phyloP scores from a whole-genome alignment of 2,329 filamentous ascomycete genomes.

The Ambrosiella cleistominuta region DNA sequence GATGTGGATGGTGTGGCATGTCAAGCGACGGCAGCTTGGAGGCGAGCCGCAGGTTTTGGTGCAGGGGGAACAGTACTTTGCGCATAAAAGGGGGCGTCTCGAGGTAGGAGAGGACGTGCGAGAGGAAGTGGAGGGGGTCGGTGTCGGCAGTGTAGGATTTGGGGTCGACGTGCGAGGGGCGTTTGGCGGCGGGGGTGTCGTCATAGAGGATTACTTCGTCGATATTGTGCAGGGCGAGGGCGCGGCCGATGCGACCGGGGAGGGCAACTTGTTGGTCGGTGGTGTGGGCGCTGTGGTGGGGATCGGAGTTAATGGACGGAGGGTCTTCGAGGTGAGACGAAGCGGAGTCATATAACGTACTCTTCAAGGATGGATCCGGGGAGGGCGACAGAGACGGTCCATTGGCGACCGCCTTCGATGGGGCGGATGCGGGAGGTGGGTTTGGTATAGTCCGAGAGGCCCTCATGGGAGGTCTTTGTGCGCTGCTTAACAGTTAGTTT shows the following conservation, averaged over 20 bases:
- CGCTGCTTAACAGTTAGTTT: conserved; percentile 23
- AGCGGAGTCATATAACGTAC: conserved; percentile 26
- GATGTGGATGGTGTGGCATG: conserved; percentile 67
- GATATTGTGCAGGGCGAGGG: conserved; percentile 64
- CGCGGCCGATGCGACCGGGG: conserved; percentile 61
- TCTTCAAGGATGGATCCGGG: conserved; percentile 63
- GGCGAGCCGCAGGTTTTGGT: conserved; percentile 58
- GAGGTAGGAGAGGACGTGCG: conserved; percentile 62
- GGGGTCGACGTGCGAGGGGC: conserved; percentile 31
- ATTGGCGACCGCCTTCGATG: conserved; percentile 40
- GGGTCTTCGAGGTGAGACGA: too few relatives aligned
- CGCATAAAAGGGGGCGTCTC: conserved; percentile 74
- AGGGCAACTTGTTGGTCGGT: conserved; percentile 59
- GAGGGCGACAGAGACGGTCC: conserved; percentile 62
- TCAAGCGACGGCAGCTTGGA: conserved; percentile 61
- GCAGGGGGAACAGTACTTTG: conserved; percentile 55
- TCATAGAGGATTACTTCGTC: conserved; percentile 75
- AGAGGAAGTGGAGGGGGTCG: conserved; percentile 64
- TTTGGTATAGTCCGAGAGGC: conserved; percentile 29
- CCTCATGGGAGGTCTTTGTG: conserved; percentile 30
- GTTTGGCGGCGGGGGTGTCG: conserved; percentile 37
- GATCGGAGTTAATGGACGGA: background rate
- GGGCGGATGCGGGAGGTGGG: conserved; percentile 54
- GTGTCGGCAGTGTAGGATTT: conserved; percentile 47
- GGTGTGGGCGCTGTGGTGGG: conserved; percentile 41